Base-by-base conservation (phyloP, 2,329 filamentous ascomycete genomes). In the Diaporthe sp. region DNA sequence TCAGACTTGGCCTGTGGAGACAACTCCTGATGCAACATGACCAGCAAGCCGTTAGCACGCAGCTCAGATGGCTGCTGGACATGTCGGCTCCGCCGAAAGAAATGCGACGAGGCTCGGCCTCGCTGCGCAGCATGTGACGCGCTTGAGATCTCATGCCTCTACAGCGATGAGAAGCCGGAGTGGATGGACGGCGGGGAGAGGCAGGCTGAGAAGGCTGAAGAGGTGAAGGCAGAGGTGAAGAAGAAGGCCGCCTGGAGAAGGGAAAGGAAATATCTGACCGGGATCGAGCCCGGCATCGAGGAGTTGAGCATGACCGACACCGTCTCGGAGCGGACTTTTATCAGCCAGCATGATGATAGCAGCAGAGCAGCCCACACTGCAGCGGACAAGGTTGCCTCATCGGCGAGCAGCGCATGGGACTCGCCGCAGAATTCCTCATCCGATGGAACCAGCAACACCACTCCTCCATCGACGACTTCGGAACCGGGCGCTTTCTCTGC, bases 41-140 rank as follows among this genome's bases (percentile, higher is more conserved):
- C 78, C 45, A 60, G 74, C 67, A 84, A 82, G 74, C 77, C 83
- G 38, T 6, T 47, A 42, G 54, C 68, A 45, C 83, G 86, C 54
- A 86, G 84, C 75, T 84, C 84, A 67, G 85, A 84, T 10, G 89
- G 89, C 75, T 92, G 90, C 79, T 91, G 89, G 89, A 92, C 89
- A 3, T 92, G 90, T 78, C 87, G 89, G 30, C 84, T 91, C 15
- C 87, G 90, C 28, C 88, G 88, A 77, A 92, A 92, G 79, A 91
- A 91, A 78, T 92, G 90, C 79, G 89, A 91, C 76, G 88, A 90
- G 78, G 64, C 33, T 3, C n/a, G 64, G 33, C 64, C 64, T 28
- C 82, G 78, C 33, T 85, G 84, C 2, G 89, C 90, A 15, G 79
- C 85, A 13, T 92, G 90, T 80, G 82, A 85, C 8, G 82, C 83